These are phyloP conservation scores for Collybia sordida DNA, from an alignment of 768 basidiomycete species.

Conservation along the genomic window DNA sequence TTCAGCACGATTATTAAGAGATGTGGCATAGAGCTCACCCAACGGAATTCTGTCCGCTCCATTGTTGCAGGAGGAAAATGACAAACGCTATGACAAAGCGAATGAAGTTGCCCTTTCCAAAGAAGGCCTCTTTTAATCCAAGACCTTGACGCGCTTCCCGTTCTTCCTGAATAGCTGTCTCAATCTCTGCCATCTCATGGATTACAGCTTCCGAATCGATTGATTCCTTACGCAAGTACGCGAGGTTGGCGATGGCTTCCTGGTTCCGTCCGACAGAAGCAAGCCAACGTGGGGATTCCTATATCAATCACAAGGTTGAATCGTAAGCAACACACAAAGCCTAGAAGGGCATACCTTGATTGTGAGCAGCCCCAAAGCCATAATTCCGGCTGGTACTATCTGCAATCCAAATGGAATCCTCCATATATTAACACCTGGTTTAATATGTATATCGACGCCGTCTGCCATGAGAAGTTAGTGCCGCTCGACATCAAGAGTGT, in stretches of 20 bases:
- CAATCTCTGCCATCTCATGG: constrained; percentile 80
- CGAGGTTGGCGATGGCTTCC: constrained; percentile 58
- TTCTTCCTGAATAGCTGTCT: constrained; percentile 78
- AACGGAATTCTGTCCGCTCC: constrained; percentile 84
- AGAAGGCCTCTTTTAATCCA: constrained; percentile 69
- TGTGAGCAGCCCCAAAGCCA: constrained; percentile 69
- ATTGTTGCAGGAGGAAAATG: constrained; percentile 82
- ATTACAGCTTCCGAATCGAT: constrained; percentile 44
- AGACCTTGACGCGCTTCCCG: constrained; percentile 61
- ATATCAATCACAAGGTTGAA: not conserved
- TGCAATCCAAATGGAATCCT: constrained; percentile 75
- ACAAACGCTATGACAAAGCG: constrained; percentile 82
- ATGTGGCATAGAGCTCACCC: constrained; percentile 25
- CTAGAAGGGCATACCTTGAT: constrained; percentile 42
- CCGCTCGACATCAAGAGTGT: too few relatives aligned
- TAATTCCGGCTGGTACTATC: constrained; percentile 74
- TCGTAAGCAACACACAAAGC: too few relatives aligned
- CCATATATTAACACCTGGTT: constrained; percentile 53
- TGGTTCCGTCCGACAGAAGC: constrained; percentile 58
- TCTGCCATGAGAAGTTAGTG: constrained; percentile 34
- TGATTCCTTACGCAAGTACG: constrained; percentile 56
- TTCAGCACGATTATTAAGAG: too few relatives aligned
- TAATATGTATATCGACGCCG: constrained; percentile 58
- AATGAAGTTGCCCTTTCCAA: constrained; percentile 79
- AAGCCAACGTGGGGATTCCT: constrained; percentile 81